A percentile compares a stretch with the other conserved stretches of the same genome.
Conservation (phyloP, 164 flowering plant species). For the Magnolia changhungtana region DNA sequence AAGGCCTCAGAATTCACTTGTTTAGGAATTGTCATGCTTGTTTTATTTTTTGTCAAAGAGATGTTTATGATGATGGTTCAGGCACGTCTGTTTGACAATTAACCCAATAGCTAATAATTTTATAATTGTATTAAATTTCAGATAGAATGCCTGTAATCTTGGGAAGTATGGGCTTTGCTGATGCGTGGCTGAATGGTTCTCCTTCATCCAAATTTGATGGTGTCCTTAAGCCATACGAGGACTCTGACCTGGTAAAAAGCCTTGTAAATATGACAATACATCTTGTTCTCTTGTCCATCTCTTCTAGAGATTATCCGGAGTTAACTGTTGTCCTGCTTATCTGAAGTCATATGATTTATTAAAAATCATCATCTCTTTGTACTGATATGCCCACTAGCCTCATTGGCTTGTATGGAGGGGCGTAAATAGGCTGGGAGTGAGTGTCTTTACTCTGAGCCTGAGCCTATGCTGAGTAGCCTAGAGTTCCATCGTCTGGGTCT, state of each 20-base stretch:
- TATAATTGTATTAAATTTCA: constrained; percentile 13
- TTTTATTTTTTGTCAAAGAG: not conserved
- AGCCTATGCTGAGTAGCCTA: too few species aligned
- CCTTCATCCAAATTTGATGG: constrained; percentile 44
- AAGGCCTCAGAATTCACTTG: not conserved
- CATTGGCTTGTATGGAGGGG: too few species aligned
- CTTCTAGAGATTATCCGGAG: not conserved
- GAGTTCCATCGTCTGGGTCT: too few species aligned
- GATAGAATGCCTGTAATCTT: constrained; percentile 97
- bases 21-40: not conserved
- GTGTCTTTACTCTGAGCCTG: too few species aligned
- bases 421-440: too few species aligned
- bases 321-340: too few species aligned
- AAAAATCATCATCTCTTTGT: too few species aligned
- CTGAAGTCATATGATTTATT: too few species aligned
- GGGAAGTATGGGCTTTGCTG: constrained; percentile 57
- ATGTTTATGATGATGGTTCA: not conserved
- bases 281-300: not conserved
- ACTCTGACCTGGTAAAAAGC: constrained; percentile 55
- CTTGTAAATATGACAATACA: not conserved
- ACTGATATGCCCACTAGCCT: too few species aligned
- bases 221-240: constrained; percentile 80
- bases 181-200: constrained; percentile 63
- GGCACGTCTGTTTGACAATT: not conserved
- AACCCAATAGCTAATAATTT: not conserved